phyloP scores from a whole-genome alignment of 345 rosid species.

The Sisymbrium altissimum region DNA sequence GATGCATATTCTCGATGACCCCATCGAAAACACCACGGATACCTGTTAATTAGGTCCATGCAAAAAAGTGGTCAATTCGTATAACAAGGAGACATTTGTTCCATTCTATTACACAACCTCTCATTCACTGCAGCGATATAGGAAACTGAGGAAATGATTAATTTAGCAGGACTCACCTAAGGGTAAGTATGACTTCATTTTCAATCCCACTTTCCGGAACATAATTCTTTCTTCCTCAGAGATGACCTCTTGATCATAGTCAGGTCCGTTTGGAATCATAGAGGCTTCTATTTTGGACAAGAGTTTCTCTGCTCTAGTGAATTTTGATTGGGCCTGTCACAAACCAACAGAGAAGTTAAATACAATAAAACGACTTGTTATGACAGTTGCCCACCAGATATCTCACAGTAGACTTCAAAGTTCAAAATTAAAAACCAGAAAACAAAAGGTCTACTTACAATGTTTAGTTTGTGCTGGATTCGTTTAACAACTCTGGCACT shows the following conservation, averaged over 20 bases:
- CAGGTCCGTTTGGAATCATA: slow-evolving; percentile 95
- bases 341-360: slow-evolving; percentile 12
- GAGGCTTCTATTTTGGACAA: slow-evolving; percentile 86
- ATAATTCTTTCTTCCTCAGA: slow-evolving; percentile 87
- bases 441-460: slow-evolving; percentile 51
- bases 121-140: neutral
- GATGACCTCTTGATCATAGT: slow-evolving; percentile 94
- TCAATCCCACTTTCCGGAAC: slow-evolving; percentile 92
- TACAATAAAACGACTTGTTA: neutral
- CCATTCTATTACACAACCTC: neutral
- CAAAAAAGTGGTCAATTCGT: neutral
- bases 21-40: slow-evolving; percentile 99
- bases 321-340: slow-evolving; percentile 82
- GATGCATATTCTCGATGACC: slow-evolving; percentile 96
- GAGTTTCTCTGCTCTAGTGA: slow-evolving; percentile 80
- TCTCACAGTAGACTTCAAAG: slow-evolving; percentile 4
- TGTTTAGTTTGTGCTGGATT: slow-evolving; percentile 71
- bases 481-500: slow-evolving; percentile 60
- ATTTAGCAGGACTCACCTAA: slow-evolving; percentile 48
- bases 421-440: neutral
- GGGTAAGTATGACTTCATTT: slow-evolving; percentile 92
- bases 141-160: neutral
- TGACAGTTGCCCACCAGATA: neutral
- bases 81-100: slow-evolving; percentile 6
- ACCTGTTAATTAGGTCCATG: slow-evolving; percentile 44